These are phyloP conservation scores for Arachis monticola DNA, from an alignment of 331 rosid genomes.

Conservation along the genomic window DNA sequence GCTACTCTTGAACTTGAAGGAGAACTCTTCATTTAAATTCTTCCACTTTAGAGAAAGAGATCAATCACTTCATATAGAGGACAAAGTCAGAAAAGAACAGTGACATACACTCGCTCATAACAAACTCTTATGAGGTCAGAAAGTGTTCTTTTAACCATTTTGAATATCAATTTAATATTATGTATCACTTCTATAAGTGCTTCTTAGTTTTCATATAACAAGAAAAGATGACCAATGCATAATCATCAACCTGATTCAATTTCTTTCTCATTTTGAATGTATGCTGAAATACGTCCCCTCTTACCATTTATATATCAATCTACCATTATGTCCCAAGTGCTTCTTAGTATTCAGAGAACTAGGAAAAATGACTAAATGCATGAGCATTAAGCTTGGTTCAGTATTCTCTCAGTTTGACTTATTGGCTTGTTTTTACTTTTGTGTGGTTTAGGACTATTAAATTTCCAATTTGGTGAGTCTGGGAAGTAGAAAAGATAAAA, in stretches of 20 bases:
- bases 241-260: background rate
- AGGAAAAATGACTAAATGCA: background rate
- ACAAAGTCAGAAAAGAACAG: background rate
- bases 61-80: background rate
- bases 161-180: too few relatives aligned
- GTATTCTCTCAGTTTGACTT: background rate
- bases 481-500: background rate
- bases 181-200: too few relatives aligned
- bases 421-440: background rate
- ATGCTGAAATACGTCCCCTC: background rate
- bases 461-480: background rate
- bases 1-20: background rate
- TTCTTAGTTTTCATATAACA: too few relatives aligned
- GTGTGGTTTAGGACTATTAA: background rate
- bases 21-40: background rate
- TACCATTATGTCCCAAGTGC: background rate
- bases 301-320: background rate
- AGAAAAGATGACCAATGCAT: too few relatives aligned
- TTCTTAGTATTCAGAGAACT: too few relatives aligned
- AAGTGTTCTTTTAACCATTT: too few relatives aligned
- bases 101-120: background rate
- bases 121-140: constrained; percentile 9
- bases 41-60: background rate
- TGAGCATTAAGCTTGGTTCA: background rate
- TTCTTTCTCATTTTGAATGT: background rate